These are phyloP conservation scores for Anthoceros angustus DNA, from an alignment of 225 moss, liverwort and hornwort species.

Conservation along the genomic window DNA sequence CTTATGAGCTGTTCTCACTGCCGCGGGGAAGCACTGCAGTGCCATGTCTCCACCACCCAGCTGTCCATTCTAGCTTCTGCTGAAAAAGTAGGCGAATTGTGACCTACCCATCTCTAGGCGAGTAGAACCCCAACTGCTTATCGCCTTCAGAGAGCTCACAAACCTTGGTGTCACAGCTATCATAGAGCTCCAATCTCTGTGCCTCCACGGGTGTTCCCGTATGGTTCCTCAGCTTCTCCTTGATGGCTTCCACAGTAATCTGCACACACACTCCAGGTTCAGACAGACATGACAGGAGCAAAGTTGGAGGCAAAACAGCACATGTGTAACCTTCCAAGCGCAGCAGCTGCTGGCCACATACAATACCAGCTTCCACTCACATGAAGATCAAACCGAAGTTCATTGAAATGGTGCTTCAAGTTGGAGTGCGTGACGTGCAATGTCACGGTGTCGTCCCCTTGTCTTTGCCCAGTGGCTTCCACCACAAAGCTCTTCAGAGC, in stretches of 20 bases:
- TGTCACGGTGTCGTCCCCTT: slow-evolving; percentile 81
- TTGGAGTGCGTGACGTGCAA: slow-evolving; percentile 90
- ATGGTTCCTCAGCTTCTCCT: slow-evolving; percentile 76
- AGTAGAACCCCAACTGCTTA: slow-evolving; percentile 80
- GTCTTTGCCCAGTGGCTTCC: slow-evolving; percentile 68
- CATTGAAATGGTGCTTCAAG: slow-evolving; percentile 71
- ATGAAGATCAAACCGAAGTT: slow-evolving; percentile 87
- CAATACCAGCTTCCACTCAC: slow-evolving; percentile 15
- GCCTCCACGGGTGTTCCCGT: slow-evolving; percentile 80
- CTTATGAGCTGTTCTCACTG: too few species aligned
- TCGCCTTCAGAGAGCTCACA: slow-evolving; percentile 61
- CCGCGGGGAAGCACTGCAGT: neutral
- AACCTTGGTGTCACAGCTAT: slow-evolving; percentile 43
- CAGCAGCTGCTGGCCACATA: neutral
- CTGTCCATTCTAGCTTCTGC: neutral
- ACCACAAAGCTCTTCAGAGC: slow-evolving; percentile 71
- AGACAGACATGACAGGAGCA: neutral
- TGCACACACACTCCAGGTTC: slow-evolving; percentile 8
- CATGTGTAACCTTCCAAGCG: neutral
- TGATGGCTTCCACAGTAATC: slow-evolving; percentile 64
- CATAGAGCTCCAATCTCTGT: slow-evolving; percentile 78
- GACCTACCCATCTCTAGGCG: slow-evolving; percentile 70
- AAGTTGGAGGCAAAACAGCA: neutral
- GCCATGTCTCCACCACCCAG: neutral
- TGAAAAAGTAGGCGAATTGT: neutral